Evolutionary conservation across 2,329 filamentous ascomycete genomes (phyloP).

Genomic region (Fusarium buharicum): DNA sequence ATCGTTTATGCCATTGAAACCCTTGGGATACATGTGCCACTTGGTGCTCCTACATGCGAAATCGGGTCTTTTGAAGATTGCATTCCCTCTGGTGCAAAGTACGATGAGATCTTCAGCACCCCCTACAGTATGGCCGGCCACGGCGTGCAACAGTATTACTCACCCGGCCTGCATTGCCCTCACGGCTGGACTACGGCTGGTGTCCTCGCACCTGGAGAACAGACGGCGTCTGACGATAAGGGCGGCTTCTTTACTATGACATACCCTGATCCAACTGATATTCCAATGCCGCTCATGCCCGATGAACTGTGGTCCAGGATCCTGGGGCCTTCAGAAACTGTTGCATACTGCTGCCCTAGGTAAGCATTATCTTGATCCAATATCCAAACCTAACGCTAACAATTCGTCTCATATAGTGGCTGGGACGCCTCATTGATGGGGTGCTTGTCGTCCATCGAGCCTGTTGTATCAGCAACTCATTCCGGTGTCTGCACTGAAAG

Average conservation of each 20-base stretch:
- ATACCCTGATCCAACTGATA: background rate
- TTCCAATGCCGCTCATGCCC: background rate
- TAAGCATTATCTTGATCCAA: background rate
- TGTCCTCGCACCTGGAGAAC: conserved; percentile 13
- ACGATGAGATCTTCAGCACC: conserved; percentile 16
- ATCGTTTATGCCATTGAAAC: background rate
- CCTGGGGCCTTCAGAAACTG: conserved; percentile 34
- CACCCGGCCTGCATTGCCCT: conserved; percentile 41
- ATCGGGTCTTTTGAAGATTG: conserved; percentile 26
- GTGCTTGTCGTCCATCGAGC: conserved; percentile 25
- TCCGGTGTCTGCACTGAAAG: background rate
- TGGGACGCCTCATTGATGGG: conserved; percentile 14
- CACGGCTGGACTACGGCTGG: conserved; percentile 43
- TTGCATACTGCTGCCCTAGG: conserved; percentile 42
- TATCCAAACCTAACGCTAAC: background rate
- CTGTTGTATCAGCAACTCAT: conserved; percentile 4
- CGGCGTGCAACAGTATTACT: conserved; percentile 36
- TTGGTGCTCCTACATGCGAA: conserved; percentile 20
- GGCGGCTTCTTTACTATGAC: conserved; percentile 26
- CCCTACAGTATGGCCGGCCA: conserved; percentile 1
- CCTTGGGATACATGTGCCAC: background rate
- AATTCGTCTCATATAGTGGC: conserved; percentile 8
- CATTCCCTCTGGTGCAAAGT: conserved; percentile 31
- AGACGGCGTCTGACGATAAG: background rate
- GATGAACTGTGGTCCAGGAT: conserved; percentile 9